Base-by-base conservation (phyloP, 257 asterid genomes). In the Handroanthus guayacan region DNA sequence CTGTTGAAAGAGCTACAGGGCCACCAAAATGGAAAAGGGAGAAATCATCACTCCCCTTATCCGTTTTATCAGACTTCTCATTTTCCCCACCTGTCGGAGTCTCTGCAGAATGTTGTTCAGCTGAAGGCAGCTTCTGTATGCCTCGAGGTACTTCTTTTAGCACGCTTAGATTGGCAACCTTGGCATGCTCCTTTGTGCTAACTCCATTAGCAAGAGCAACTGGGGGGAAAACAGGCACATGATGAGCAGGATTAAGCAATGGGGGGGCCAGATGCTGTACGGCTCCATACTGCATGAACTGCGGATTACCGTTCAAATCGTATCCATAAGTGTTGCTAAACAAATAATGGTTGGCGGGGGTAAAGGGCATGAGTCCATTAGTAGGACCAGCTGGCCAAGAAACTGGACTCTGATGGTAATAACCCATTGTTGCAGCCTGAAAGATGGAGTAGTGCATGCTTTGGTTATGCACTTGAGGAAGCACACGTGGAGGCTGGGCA, bases 11-110 rank as follows among this genome's bases (percentile, higher is more conserved):
- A 77, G 81, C 91, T 12, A 81, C 84, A 38, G 91, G 91, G 31
- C 91, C 88, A 51, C 89, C 89, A 81, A 79, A 85, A 75, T 87
- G 91, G 80, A 89, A 89, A 75, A 89, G 92, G 44, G 95, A 89
- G 85, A 89, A 87, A 62, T 86, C 88, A 25, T 85, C 63, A 50
- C 75, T 80, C 67, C 70, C 84, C 31, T n/a, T 68, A 48, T 60
- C 81, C 45, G 66, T n/a, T 72, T 70, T 74, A 17, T 74, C 78
- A 5, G 85, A 48, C 63, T 85, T 77, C 64, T 41, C 71, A 25
- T 11, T 83, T 70, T 77, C 75, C 62, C 58, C 77, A 31, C 58
- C 64, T 52, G 72, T 75, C 58, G 71, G 75, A 69, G 75, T 62
- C 72, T 84, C 86, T 75, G 47, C 62, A 9, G 62, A 75, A 68